Evolutionary conservation across 2,329 filamentous ascomycete genomes (phyloP).

Genomic region (Akanthomyces dipterigenus): DNA sequence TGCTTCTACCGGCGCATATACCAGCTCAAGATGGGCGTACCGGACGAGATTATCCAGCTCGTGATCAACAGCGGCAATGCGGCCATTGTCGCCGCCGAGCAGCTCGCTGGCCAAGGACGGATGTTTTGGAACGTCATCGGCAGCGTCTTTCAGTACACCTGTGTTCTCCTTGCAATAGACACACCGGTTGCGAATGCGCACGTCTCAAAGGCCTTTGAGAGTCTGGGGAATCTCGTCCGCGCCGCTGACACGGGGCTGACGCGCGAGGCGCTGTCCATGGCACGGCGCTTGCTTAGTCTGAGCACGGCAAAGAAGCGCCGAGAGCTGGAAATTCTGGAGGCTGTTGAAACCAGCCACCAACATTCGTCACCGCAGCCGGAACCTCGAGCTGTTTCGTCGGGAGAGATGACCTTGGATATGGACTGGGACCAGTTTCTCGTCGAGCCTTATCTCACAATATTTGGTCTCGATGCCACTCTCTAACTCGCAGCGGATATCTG

Average conservation of each 20-base stretch:
- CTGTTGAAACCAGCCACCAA: constrained; percentile 15
- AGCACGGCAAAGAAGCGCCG: constrained; percentile 16
- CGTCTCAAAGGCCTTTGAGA: constrained; percentile 14
- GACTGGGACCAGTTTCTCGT: constrained; percentile 18
- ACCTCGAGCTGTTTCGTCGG: neutral
- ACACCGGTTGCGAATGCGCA: constrained; percentile 13
- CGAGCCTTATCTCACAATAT: constrained; percentile 18
- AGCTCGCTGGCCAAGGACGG: constrained; percentile 15
- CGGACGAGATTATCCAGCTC: constrained; percentile 15
- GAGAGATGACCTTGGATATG: constrained; percentile 12
- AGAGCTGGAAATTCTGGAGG: constrained; percentile 17
- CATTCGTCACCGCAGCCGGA: constrained; percentile 5
- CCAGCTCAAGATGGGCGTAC: constrained; percentile 16
- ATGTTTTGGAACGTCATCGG: constrained; percentile 20
- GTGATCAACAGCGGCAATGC: constrained; percentile 16
- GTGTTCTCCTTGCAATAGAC: constrained; percentile 19
- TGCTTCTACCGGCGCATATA: constrained; percentile 20
- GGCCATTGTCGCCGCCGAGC: constrained; percentile 15
- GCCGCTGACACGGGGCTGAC: constrained; percentile 17
- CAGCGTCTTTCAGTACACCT: constrained; percentile 19
- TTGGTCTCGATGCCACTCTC: constrained; percentile 15
- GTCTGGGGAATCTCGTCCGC: constrained; percentile 15
- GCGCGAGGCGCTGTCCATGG: constrained; percentile 18
- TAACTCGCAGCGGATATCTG: neutral
- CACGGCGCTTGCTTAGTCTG: constrained; percentile 16